Conservation (phyloP, 2,329 filamentous ascomycete species). For the Clarireedia sp. region DNA sequence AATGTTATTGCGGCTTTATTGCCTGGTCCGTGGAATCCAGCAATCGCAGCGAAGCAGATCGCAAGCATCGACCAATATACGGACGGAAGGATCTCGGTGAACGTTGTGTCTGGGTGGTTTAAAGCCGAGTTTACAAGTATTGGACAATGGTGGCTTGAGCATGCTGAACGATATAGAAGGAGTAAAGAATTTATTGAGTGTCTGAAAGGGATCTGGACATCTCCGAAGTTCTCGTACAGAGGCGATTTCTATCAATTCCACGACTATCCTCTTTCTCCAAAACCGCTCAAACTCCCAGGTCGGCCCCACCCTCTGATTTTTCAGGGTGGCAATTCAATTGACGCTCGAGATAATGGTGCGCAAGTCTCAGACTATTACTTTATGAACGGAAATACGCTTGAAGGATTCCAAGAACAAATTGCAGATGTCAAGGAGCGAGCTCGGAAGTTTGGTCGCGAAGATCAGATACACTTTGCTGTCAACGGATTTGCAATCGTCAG, state of each 20-base stretch:
- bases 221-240: slow-evolving; percentile 40
- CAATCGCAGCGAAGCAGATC: slow-evolving; percentile 45
- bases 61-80: slow-evolving; percentile 45
- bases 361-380: slow-evolving; percentile 44
- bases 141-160: slow-evolving; percentile 47
- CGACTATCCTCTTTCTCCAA: slow-evolving; percentile 41
- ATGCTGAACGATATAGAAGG: slow-evolving; percentile 41
- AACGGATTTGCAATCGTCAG: slow-evolving; percentile 44
- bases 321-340: slow-evolving; percentile 44
- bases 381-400: slow-evolving; percentile 49
- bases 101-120: slow-evolving; percentile 47
- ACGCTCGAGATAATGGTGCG: slow-evolving; percentile 42
- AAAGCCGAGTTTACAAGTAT: slow-evolving; percentile 44
- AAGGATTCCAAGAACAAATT: slow-evolving; percentile 44
- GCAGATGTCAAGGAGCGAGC: slow-evolving; percentile 40
- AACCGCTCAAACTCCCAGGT: slow-evolving; percentile 37
- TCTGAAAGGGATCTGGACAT: slow-evolving; percentile 44
- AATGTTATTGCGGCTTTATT: slow-evolving; percentile 45
- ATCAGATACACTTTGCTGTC: slow-evolving; percentile 40
- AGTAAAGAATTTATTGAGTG: slow-evolving; percentile 44
- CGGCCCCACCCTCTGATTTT: slow-evolving; percentile 44
- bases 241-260: slow-evolving; percentile 47
- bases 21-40: slow-evolving; percentile 43
- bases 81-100: slow-evolving; percentile 43
- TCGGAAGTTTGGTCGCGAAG: slow-evolving; percentile 35